These are phyloP conservation scores for Aureobasidium sp. DNA, from an alignment of 2,329 filamentous ascomycete genomes.

Conservation along the genomic window DNA sequence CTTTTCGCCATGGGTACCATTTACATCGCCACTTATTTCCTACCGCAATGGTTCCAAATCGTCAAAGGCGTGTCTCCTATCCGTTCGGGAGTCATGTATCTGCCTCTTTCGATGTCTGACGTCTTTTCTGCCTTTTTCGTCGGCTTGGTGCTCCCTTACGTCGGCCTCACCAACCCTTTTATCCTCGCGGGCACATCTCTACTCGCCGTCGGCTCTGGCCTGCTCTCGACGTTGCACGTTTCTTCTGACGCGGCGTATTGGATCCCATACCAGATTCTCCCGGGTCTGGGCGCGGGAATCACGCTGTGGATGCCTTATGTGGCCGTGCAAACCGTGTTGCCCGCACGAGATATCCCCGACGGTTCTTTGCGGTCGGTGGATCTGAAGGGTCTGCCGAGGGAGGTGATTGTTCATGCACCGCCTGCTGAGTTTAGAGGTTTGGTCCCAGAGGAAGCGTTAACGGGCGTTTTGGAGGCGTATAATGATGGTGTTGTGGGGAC, in stretches of 20 bases:
- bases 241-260: constrained; percentile 34
- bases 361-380: constrained; percentile 20
- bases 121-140: constrained; percentile 38
- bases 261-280: constrained; percentile 34
- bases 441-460: background rate
- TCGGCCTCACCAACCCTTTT: constrained; percentile 46
- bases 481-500: constrained; percentile 7
- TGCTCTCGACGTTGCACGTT: constrained; percentile 38
- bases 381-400: no score
- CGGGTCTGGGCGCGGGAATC: constrained; percentile 38
- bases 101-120: constrained; percentile 36
- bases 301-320: constrained; percentile 45
- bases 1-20: background rate
- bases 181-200: constrained; percentile 36
- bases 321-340: constrained; percentile 40
- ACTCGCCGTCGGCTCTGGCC: constrained; percentile 41
- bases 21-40: constrained; percentile 35
- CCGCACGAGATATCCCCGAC: constrained; percentile 38
- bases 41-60: constrained; percentile 42
- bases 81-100: constrained; percentile 37
- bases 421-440: background rate
- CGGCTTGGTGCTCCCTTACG: constrained; percentile 35
- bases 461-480: background rate
- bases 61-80: constrained; percentile 42
- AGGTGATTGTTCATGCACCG: constrained; percentile 2